Base-by-base conservation (phyloP, 805 yeast species). In the Sugiyamaella marilandica region DNA sequence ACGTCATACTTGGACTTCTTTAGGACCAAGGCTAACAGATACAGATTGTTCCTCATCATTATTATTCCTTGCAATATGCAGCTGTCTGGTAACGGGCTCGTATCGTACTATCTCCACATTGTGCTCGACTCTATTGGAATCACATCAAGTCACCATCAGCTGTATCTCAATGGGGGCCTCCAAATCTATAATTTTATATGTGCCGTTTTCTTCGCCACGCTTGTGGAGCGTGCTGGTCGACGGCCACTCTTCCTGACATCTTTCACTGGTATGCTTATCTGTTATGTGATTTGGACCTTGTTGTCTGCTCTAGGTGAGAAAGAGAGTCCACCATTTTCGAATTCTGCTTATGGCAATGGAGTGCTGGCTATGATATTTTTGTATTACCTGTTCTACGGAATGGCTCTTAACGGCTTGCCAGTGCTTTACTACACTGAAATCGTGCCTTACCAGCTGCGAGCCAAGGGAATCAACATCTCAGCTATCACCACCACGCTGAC, bases 91-190 rank as follows among this genome's bases (percentile, higher is more conserved):
- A 52, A 49, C 41, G 54, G 51, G 5, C 49, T 55, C 11, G 43
- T 50, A 18, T 39, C 54, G n/a, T 79, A 77, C 70, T 78, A 78
- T 65, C 65, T 79, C 56, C 68, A 70, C 55, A 70, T 72, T 59
- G 83, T 81, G 16, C 70, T 80, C 57, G 63, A 68, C 54, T 74
- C 80, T 21, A 78, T 79, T 62, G 84, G 84, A 55, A 76, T 80
- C 60, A 77, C 78, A 13, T 21, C 35, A 2, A 32, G 47, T 9
- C 18, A 24, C 9, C 21, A 21, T 7, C 52, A 57, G 47, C 44
- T 51, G 10, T 24, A 26, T 10, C 43, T 50, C 35, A 53, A 51
- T 26, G 54, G 50, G 76, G 50, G 52, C 16, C 37, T 32, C 18
- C 33, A 46, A 10, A 46, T 46, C 21, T 32, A 35, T 10, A 34